Evolutionary conservation across 2,329 filamentous ascomycete genomes (phyloP).

Genomic region (Moelleriella libera): DNA sequence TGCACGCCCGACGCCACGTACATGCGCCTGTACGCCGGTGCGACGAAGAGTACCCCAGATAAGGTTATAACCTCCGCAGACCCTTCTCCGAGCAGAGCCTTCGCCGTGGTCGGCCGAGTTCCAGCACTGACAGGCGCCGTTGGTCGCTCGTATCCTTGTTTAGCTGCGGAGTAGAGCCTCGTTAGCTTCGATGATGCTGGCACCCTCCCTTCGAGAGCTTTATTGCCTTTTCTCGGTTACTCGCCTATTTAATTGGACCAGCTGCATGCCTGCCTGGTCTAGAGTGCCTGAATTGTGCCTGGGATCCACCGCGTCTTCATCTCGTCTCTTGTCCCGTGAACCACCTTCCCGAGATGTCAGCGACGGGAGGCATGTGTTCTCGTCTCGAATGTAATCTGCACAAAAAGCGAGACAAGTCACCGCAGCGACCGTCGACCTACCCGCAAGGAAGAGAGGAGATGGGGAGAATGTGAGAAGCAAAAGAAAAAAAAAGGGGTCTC

Average conservation of each 20-base stretch:
- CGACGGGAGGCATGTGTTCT: no score
- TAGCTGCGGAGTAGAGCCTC: no score
- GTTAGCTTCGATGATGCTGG: no score
- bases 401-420: no score
- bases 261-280: no score
- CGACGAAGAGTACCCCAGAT: constrained; percentile 1
- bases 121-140: not conserved
- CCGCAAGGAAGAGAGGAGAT: no score
- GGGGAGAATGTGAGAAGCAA: no score
- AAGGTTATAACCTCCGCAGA: not conserved
- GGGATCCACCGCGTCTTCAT: not conserved
- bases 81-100: not conserved
- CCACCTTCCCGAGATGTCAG: not conserved
- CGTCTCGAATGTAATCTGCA: no score
- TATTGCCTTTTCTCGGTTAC: not conserved
- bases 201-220: not conserved
- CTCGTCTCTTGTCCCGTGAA: not conserved
- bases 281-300: not conserved
- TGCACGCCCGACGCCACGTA: not conserved
- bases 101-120: constrained; percentile 2
- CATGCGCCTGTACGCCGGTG: not conserved
- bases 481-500: no score
- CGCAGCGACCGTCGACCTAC: no score
- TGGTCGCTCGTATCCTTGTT: not conserved
- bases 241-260: constrained; percentile 2